Evolutionary conservation across 257 asterid genomes (phyloP).

Genomic region (Oldenlandia corymbosa): DNA sequence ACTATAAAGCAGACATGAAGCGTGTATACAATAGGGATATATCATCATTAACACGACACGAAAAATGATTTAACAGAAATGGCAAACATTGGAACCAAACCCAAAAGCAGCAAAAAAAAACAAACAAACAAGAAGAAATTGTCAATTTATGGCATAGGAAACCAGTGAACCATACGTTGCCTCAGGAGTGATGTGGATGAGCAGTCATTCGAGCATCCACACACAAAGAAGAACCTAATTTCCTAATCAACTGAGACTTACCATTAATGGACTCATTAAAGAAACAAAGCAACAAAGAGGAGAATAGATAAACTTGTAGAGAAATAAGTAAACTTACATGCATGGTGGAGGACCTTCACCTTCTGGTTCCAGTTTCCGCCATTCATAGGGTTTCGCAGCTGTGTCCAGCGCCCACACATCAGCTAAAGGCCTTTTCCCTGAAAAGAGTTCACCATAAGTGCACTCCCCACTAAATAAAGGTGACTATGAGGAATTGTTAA

Average conservation of each 20-base stretch:
- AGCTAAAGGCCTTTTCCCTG: constrained; percentile 96
- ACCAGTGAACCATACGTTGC: no score
- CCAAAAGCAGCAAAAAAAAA: not conserved
- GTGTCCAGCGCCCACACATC: constrained; percentile 99
- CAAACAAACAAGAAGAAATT: not conserved
- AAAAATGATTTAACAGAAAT: not conserved
- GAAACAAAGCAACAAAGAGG: constrained; percentile 3
- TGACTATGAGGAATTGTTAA: constrained; percentile 6
- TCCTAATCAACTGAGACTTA: not conserved
- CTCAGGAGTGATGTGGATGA: not conserved
- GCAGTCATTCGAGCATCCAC: not conserved
- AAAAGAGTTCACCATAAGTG: constrained; percentile 26
- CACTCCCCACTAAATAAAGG: constrained; percentile 10
- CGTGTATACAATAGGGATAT: no score
- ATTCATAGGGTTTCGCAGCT: constrained; percentile 99
- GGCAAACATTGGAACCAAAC: not conserved
- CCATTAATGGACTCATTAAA: not conserved
- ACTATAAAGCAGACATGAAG: not conserved
- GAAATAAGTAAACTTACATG: constrained; percentile 54
- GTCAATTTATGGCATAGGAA: not conserved
- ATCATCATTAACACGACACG: no score
- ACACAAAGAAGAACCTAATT: not conserved
- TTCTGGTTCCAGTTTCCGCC: constrained; percentile 99
- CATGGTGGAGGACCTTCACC: constrained; percentile 99
- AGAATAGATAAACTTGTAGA: constrained; percentile 8